Evolutionary conservation across 352 stramenopile species (phyloP), one percentile per base, ranked within the genome.

Genomic region (Peronospora destructor): DNA sequence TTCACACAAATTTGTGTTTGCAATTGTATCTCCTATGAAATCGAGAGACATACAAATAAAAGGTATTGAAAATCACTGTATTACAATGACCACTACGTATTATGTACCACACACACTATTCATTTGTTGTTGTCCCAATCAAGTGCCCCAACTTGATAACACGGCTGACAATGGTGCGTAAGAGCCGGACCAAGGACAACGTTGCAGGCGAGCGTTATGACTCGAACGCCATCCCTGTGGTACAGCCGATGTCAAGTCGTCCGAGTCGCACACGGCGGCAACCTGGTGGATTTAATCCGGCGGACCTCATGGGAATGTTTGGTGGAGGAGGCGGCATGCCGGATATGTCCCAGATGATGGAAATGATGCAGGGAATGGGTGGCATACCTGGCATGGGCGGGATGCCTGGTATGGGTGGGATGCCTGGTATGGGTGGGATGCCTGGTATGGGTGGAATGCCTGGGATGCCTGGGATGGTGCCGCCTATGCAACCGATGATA

Each of bases 201-300:
- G 72, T 90, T 49, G 71, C 82, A 4, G 82, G 82, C 49, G 82
- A 92, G 73, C 66, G 71, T 38, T 92, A 92, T 59, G 78, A 92
- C 73, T 77, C 82, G 41, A 92, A 92, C 55, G 82, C 82, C 13
- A 21, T 87, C 29, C 62, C 59, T 9, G 14, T 88, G 9, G 37
- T 56, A 11, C 55, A 56, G 37, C 53, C 51, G n/a, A 44, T 49
- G 14, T 40, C 48, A 28, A 68, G 48, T 13, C 57, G 64, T 12
- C 59, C 49, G 26, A 68, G 45, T 12, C 57, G 64, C 13, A 62
- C 50, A 46, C 68, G 71, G 1, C 65, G 67, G 19, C 59, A 81
- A 17, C 63, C 59, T 14, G 45, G 53, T 6, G 50, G 54, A 16
- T 62, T 68, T 26, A 76, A 84, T 49, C 59, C 72, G 26, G 58